A percentile compares a stretch with the other conserved stretches of the same genome.
Evolutionary conservation across 768 basidiomycete genomes (phyloP).

Genomic region (Hygrophorus russula): DNA sequence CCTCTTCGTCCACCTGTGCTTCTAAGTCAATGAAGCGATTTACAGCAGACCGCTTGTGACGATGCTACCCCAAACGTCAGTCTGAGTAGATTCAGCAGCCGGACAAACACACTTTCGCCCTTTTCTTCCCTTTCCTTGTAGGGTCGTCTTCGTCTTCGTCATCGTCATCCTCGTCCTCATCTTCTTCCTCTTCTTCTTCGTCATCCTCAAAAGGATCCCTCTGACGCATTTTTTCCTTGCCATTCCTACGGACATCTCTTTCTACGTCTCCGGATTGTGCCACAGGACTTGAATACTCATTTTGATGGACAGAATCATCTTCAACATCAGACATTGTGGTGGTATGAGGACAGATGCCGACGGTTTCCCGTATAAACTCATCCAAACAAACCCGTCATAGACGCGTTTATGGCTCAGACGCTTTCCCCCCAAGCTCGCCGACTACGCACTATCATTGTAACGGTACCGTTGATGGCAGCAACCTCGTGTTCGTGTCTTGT

Average conservation of each 20-base stretch:
- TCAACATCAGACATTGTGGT: slow-evolving; percentile 35
- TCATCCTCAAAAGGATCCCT: slow-evolving; percentile 23
- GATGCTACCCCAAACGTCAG: slow-evolving; percentile 29
- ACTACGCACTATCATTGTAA: slow-evolving; percentile 43
- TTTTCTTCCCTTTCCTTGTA: slow-evolving; percentile 41
- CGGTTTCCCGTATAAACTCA: slow-evolving; percentile 1
- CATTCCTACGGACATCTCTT: slow-evolving; percentile 19
- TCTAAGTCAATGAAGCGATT: slow-evolving; percentile 92
- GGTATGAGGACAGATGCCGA: too few species aligned
- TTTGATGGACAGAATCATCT: slow-evolving; percentile 18
- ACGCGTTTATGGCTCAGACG: slow-evolving; percentile 15
- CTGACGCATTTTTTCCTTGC: slow-evolving; percentile 15
- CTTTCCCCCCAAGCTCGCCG: slow-evolving; percentile 27
- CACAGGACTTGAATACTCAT: neutral
- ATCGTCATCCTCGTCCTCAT: slow-evolving; percentile 45
- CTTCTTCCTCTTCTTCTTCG: slow-evolving; percentile 30
- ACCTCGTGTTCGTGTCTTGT: slow-evolving; percentile 43
- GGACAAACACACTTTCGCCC: slow-evolving; percentile 40
- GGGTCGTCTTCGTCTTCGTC: slow-evolving; percentile 44
- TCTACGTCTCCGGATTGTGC: slow-evolving; percentile 18
- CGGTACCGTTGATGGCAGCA: slow-evolving; percentile 53
- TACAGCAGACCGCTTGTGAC: slow-evolving; percentile 51
- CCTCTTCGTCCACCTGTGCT: slow-evolving; percentile 94
- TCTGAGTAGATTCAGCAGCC: neutral
- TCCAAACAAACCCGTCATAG: slow-evolving; percentile 6